Conservation (phyloP, 2,329 filamentous ascomycete species). For the Daldinia sp. region DNA sequence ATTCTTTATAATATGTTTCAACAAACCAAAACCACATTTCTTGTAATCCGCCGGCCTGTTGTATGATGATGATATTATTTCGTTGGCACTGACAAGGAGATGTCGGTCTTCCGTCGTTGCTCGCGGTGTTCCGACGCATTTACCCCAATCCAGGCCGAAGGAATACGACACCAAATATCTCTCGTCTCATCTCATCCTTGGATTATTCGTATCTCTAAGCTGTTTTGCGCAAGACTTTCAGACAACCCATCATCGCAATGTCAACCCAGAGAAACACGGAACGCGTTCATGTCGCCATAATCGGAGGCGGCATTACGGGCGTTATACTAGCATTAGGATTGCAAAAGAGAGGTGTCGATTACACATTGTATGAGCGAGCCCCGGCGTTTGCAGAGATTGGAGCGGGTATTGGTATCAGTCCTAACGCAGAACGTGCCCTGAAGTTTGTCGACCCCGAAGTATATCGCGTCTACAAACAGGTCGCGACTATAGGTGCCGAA, state of each 20-base stretch:
- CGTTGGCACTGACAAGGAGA: not conserved
- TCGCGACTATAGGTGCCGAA: slow-evolving; percentile 37
- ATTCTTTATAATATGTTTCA: slow-evolving; percentile 20
- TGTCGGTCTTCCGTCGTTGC: not conserved
- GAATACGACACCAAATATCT: not conserved
- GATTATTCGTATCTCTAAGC: not conserved
- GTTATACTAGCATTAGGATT: slow-evolving; percentile 58
- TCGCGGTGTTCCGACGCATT: slow-evolving; percentile 27
- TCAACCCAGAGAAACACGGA: not conserved
- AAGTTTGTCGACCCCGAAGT: slow-evolving; percentile 47
- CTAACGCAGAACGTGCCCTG: slow-evolving; percentile 60
- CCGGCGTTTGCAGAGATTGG: slow-evolving; percentile 55
- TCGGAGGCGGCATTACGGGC: slow-evolving; percentile 62
- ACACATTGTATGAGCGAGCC: slow-evolving; percentile 58
- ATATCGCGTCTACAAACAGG: slow-evolving; percentile 49
- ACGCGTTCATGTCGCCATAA: slow-evolving; percentile 52
- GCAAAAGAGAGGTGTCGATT: slow-evolving; percentile 52
- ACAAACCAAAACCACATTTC: too few species aligned
- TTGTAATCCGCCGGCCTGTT: not conserved
- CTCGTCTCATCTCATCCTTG: not conserved
- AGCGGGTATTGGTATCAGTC: slow-evolving; percentile 60
- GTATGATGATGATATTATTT: not conserved
- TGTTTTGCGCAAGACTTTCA: not conserved
- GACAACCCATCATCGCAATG: not conserved
- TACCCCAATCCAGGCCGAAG: slow-evolving; percentile 30